Evolutionary conservation across 352 stramenopile species (phyloP), one percentile per base, ranked within the genome.

Genomic region (Phytophthora cryptogea): DNA sequence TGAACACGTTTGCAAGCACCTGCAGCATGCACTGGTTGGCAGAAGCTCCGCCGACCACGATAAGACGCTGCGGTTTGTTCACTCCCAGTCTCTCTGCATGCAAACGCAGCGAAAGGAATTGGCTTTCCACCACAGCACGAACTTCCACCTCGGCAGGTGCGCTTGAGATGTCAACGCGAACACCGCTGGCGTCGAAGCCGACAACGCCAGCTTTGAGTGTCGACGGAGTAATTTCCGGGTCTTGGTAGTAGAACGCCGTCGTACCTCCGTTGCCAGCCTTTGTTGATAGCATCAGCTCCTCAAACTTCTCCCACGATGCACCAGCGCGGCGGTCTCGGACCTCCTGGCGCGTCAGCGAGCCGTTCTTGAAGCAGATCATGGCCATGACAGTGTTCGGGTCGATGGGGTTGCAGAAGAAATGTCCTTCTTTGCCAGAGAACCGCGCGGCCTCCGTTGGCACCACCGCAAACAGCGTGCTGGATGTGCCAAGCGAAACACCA

Each of bases 281-380:
- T 4, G 77, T 74, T 13, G 58, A n/a, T 23, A 44, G 32, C 36
- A 92, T 66, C 13, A 88, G 33, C n/a, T 68, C 40, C 31, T 83
- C 76, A 20, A 90, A 92, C 11, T 75, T 68, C 31, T 70, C 60
- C 83, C 83, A 90, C 6, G 68, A 80, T 5, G 47, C 64, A 35
- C 65, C 51, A 5, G 76, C 66, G 9, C 63, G 65, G 13, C 68
- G 66, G 41, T 90, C 70, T 17, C 77, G 70, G 10, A 90, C 67
- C 33, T 78, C 70, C 62, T 96, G 66, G 30, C 88, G 80, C 10
- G 80, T 80, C 30, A 96, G 71, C 1, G 83, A 74, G 33, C 86
- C 86, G 42, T 95, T 95, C 70, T 94, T 93, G 71, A 91, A 94
- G 40, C 88, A 92, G 33, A 94, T 85, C 86, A 96, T 95, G 8